Conservation (phyloP, 257 asterid genomes). For the Solanum virginianum region DNA sequence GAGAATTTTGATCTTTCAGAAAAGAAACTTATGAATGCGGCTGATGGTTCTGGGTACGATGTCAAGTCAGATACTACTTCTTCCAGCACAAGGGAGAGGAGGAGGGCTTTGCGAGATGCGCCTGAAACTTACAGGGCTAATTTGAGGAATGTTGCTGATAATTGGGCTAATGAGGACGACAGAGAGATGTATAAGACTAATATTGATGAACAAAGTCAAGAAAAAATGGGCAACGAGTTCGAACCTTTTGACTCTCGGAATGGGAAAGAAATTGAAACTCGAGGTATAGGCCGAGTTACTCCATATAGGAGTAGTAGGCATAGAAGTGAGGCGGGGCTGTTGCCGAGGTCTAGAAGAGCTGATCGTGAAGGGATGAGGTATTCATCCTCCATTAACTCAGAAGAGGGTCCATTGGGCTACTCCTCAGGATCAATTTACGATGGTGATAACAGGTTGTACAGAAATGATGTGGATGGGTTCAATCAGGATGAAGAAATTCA, state of each 20-base stretch:
- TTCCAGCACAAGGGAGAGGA: constrained; percentile 40
- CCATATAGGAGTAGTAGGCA: constrained; percentile 10
- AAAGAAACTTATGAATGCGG: constrained; percentile 22
- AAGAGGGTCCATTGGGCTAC: background rate
- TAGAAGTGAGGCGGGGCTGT: constrained; percentile 3
- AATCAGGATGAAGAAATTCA: background rate
- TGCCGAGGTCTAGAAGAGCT: constrained; percentile 15
- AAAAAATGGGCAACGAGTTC: constrained; percentile 11
- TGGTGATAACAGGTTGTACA: background rate
- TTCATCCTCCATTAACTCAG: background rate
- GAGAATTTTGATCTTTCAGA: constrained; percentile 23
- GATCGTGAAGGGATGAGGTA: constrained; percentile 9
- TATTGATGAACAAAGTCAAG: constrained; percentile 7
- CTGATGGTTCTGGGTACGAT: constrained; percentile 46
- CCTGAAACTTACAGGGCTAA: constrained; percentile 18
- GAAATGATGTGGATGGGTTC: background rate
- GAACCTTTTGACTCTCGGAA: constrained; percentile 4
- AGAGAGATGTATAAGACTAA: constrained; percentile 4
- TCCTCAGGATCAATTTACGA: background rate
- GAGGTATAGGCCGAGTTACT: constrained; percentile 1
- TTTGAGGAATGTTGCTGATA: constrained; percentile 6
- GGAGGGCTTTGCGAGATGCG: constrained; percentile 19
- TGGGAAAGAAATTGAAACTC: constrained; percentile 8
- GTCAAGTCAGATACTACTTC: constrained; percentile 39
- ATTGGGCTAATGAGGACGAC: constrained; percentile 19